These are phyloP conservation scores for Metschnikowia colocasiae DNA, from an alignment of 805 yeast species.

Conservation along the genomic window DNA sequence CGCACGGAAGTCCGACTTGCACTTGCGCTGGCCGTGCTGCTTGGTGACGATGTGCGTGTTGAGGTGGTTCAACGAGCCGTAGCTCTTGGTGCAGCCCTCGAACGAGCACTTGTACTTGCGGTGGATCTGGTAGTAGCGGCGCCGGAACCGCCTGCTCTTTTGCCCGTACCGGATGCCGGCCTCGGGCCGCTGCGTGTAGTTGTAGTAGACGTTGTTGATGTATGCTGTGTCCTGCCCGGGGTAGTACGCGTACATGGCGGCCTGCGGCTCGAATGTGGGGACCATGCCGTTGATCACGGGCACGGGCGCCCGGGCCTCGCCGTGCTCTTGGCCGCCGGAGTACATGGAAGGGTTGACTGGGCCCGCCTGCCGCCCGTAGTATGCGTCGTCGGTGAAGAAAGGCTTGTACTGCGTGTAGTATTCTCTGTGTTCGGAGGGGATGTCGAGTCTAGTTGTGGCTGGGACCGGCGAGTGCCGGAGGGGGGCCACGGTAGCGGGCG, in stretches of 20 bases:
- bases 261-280: background rate
- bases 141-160: conserved; percentile 17
- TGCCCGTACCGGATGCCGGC: conserved; percentile 4
- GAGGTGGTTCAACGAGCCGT: conserved; percentile 41
- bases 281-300: background rate
- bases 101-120: conserved; percentile 32
- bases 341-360: background rate
- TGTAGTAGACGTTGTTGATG: background rate
- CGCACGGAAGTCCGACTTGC: conserved; percentile 36
- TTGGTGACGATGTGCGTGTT: conserved; percentile 45
- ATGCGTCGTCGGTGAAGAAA: background rate
- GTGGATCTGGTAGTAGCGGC: conserved; percentile 19
- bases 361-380: background rate
- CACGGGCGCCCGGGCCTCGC: background rate
- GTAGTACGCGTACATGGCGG: background rate
- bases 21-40: conserved; percentile 42
- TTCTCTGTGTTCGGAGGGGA: background rate
- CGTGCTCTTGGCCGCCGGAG: background rate
- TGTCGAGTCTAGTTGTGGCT: background rate
- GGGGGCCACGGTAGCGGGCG: background rate
- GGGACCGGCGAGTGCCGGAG: background rate
- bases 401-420: background rate
- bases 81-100: conserved; percentile 40
- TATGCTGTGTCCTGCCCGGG: background rate
- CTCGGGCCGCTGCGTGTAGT: background rate